Percentiles rank a stretch among this genome's conserved stretches.
These are phyloP conservation scores for Geotrichum bryndzae DNA, from an alignment of 1,139 yeast species.

Conservation along the genomic window DNA sequence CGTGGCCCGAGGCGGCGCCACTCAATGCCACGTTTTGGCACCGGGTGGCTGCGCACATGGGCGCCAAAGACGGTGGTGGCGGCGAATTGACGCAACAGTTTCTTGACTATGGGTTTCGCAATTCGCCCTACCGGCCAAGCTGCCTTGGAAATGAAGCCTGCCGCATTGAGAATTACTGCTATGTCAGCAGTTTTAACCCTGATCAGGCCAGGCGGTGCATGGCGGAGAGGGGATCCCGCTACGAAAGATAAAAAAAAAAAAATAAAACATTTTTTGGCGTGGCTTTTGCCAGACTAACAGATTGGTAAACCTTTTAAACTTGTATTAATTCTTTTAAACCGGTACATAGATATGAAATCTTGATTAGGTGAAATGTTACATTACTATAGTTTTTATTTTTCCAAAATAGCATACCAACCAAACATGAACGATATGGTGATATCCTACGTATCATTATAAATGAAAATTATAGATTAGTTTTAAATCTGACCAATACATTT, in stretches of 20 bases:
- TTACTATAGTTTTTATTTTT: no score
- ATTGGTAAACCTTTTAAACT: no score
- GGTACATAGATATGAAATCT: no score
- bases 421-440: no score
- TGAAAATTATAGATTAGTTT: no score
- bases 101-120: slow-evolving; percentile 45
- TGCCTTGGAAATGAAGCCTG: slow-evolving; percentile 26
- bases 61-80: slow-evolving; percentile 20
- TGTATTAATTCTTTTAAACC: no score
- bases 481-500: no score
- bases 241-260: neutral
- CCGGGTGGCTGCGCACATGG: slow-evolving; percentile 21
- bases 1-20: slow-evolving; percentile 32
- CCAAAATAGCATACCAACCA: no score
- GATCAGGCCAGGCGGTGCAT: slow-evolving; percentile 10
- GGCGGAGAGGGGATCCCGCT: neutral
- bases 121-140: slow-evolving; percentile 41
- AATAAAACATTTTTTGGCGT: neutral
- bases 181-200: slow-evolving; percentile 19
- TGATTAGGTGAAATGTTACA: no score
- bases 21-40: slow-evolving; percentile 33
- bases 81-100: slow-evolving; percentile 43
- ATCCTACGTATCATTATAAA: no score
- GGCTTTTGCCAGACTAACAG: no score
- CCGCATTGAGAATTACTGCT: slow-evolving; percentile 29